Conservation (phyloP, 2,329 filamentous ascomycete genomes). For the Pseudogymnoascus sp. region DNA sequence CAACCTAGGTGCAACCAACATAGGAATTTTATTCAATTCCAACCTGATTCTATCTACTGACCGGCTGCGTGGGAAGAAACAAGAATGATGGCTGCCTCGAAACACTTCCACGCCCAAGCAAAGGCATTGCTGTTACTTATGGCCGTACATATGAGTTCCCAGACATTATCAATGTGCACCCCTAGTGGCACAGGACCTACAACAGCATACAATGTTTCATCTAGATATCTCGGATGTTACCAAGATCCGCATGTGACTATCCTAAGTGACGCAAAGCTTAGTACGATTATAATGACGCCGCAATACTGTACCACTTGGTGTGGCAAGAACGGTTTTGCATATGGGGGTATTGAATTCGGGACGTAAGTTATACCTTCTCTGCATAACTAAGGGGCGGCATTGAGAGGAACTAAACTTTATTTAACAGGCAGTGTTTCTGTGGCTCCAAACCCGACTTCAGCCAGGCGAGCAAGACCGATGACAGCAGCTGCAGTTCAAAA, state of each 20-base stretch:
- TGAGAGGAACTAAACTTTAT: not conserved
- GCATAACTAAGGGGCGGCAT: not conserved
- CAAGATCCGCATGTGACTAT: not conserved
- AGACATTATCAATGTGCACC: not conserved
- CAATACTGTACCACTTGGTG: not conserved
- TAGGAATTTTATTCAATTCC: not conserved
- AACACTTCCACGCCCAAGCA: not conserved
- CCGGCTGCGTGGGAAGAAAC: not conserved
- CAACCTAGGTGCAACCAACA: not conserved
- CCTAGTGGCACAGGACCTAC: too few species aligned
- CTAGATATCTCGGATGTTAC: not conserved
- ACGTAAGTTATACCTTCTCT: not conserved
- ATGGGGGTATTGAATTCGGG: not conserved
- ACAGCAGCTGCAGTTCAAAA: not conserved
- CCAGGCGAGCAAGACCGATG: not conserved
- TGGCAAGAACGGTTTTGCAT: not conserved
- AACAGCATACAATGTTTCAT: not conserved
- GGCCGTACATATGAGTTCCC: not conserved
- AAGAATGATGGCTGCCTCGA: not conserved
- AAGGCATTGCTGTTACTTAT: not conserved
- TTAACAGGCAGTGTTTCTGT: not conserved
- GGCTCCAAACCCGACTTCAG: not conserved
- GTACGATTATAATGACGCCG: not conserved
- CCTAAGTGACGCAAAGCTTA: not conserved
- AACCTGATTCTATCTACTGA: not conserved